Percentiles rank a stretch among this genome's conserved stretches.
Conservation (phyloP, 2,329 filamentous ascomycete species). For the Microsporum audouinii region DNA sequence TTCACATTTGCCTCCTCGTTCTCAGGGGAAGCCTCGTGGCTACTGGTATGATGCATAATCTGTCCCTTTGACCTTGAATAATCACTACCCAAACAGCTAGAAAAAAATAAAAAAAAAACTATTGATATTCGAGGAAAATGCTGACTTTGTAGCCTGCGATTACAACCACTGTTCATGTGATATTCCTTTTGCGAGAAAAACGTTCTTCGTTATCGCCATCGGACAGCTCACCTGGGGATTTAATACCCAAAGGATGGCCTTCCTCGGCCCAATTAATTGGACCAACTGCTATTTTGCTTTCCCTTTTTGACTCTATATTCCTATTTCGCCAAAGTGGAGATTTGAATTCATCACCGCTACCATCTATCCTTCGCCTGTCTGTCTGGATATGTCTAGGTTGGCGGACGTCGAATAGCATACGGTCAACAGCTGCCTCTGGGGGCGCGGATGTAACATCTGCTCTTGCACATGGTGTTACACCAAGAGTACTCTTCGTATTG, state of each 20-base stretch:
- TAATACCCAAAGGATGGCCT: neutral
- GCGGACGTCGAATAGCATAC: neutral
- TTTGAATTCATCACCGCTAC: neutral
- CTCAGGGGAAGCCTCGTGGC: conserved; percentile 4
- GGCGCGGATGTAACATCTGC: neutral
- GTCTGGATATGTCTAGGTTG: neutral
- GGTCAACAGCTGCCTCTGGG: neutral
- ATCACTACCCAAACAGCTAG: neutral
- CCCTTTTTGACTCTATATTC: neutral
- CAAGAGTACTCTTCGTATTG: neutral
- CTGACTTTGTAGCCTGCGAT: neutral
- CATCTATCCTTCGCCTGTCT: neutral
- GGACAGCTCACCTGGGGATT: neutral
- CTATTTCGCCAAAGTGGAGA: neutral
- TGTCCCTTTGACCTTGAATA: neutral
- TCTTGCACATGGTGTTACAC: neutral
- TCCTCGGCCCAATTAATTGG: neutral
- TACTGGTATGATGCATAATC: neutral
- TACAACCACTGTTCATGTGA: neutral
- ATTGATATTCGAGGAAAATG: neutral
- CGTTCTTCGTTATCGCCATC: conserved; percentile 1
- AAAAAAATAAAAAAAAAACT: neutral
- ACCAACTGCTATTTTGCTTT: neutral
- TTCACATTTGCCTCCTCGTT: neutral
- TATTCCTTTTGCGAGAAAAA: conserved; percentile 4